These are phyloP conservation scores for Biancaea sappan DNA, from an alignment of 306 rosid genomes.

Conservation along the genomic window DNA sequence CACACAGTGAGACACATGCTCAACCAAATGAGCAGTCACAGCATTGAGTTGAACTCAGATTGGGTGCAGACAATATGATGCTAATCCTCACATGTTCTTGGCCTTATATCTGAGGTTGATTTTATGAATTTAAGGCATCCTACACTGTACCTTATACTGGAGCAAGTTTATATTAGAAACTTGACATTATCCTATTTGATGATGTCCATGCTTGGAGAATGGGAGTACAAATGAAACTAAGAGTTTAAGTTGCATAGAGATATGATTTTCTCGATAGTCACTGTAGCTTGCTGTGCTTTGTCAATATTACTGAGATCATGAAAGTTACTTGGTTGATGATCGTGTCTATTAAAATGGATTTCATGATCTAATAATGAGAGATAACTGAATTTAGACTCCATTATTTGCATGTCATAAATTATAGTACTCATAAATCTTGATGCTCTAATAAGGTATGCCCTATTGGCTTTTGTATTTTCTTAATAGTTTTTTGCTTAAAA, in stretches of 20 bases:
- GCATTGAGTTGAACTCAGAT: neutral
- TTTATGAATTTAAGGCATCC: neutral
- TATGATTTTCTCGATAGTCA: constrained; percentile 9
- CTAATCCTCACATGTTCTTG: neutral
- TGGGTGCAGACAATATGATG: neutral
- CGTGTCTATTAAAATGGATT: constrained; percentile 20
- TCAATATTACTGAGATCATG: neutral
- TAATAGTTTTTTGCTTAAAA: neutral
- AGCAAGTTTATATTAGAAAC: constrained; percentile 9
- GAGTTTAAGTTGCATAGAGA: constrained; percentile 22
- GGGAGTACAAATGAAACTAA: constrained; percentile 16
- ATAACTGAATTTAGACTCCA: constrained; percentile 6
- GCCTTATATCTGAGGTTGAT: constrained; percentile 13
- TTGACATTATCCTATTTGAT: neutral
- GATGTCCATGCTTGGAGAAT: neutral
- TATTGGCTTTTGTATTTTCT: neutral
- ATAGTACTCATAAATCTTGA: neutral
- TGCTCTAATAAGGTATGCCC: neutral
- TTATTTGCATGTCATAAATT: constrained; percentile 14
- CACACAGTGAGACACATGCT: neutral
- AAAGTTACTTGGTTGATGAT: constrained; percentile 17
- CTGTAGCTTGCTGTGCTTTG: constrained; percentile 1
- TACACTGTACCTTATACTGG: neutral
- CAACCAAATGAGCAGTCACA: neutral
- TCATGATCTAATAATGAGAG: constrained; percentile 8